phyloP scores from a whole-genome alignment of 176 grass and related monocot genomes.

The Aegilops tauschii region DNA sequence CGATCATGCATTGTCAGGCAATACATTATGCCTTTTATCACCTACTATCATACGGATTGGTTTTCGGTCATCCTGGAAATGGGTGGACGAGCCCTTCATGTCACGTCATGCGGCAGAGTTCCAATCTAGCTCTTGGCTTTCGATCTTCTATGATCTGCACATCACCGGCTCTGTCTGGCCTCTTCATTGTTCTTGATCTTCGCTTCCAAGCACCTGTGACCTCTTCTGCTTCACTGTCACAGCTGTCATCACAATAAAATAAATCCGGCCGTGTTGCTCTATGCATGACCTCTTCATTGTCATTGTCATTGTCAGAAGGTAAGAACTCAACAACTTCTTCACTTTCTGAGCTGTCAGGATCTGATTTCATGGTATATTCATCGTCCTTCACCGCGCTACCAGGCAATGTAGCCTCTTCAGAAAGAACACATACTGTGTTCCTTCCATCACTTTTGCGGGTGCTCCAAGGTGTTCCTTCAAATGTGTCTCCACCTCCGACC shows the following conservation, averaged over 20 bases:
- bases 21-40: background rate
- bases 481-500: background rate
- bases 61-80: background rate
- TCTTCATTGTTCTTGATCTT: background rate
- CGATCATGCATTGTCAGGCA: background rate
- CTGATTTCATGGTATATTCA: background rate
- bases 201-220: background rate
- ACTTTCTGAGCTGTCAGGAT: background rate
- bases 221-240: background rate
- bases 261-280: background rate
- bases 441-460: background rate
- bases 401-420: slow-evolving; percentile 22
- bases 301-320: background rate
- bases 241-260: background rate
- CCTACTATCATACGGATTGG: background rate
- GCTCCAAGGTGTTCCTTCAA: background rate
- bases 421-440: background rate
- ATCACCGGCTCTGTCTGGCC: too few species aligned
- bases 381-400: background rate
- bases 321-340: background rate
- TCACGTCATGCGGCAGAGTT: background rate
- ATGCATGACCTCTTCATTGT: background rate
- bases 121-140: accelerated
- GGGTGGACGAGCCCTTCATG: background rate
- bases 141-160: background rate